Base-by-base conservation (phyloP, 202 grass and related monocot species). In the Setaria viridis region DNA sequence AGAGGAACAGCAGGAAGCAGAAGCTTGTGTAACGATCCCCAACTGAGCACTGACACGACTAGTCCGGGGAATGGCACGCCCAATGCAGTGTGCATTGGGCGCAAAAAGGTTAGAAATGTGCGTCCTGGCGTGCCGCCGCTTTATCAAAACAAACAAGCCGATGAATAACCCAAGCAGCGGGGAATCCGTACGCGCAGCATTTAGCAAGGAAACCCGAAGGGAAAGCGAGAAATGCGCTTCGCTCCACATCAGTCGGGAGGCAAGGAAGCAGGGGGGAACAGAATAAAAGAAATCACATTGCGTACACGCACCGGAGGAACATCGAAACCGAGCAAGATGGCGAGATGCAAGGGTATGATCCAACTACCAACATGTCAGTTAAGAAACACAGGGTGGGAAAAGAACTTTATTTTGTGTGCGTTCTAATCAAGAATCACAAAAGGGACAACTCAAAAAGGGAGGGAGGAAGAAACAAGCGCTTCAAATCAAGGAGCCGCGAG, bases 341-440 rank as follows among this genome's bases (percentile, higher is more conserved):
- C 68, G 35, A 85, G 85, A 88, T 85, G 82, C 46, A 80, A 87
- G 81, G 55, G 85, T 74, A 81, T 71, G 89, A 91, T 88, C 89
- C 71, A 91, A 80, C 81, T 49, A 85, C 55, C 89, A 77, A 49
- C 67, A 67, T 49, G 72, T 41, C 83, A 68, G 70, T 79, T 80
- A 77, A 54, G 59, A 71, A 80, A 32, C 17, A 8, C 29, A 63
- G 25, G 2, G 30, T 5, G 14, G 49, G 6, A 32, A 79, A 42
- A 41, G 63, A 70, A 15, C 30, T 82, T 64, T 51, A 29, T 80
- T 76, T 84, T 72, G 43, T 72, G 35, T 42, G n/a, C 30, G 62
- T 49, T 72, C 47, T 13, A 57, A 54, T 53, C n/a, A 80, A 83
- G 85, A 92, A 74, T 62, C 74, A 1, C 19, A 79, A 66, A 80